A percentile compares a stretch with the other conserved stretches of the same genome.
These are phyloP conservation scores for Mycena galericulata DNA, from an alignment of 768 basidiomycete genomes.

Conservation along the genomic window DNA sequence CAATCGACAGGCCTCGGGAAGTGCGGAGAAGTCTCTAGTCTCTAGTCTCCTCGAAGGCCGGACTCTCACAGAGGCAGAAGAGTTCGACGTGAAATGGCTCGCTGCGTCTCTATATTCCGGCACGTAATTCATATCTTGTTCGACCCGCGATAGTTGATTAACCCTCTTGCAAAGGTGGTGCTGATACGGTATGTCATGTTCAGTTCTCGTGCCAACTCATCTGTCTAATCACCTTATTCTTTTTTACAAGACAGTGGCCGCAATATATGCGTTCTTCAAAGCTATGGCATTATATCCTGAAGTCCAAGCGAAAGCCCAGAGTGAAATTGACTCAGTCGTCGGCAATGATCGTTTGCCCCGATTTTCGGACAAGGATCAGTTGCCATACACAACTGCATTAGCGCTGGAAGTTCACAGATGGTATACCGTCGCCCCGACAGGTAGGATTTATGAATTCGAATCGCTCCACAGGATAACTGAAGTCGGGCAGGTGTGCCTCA, in stretches of 20 bases:
- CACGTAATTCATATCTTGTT: not conserved
- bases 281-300: conserved; percentile 55
- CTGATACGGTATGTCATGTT: too few relatives aligned
- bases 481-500: conserved; percentile 52
- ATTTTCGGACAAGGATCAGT: conserved; percentile 49
- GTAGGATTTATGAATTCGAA: conserved; percentile 35
- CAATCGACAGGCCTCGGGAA: conserved; percentile 43
- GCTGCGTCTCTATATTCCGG: conserved; percentile 60
- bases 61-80: conserved; percentile 43
- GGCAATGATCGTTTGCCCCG: conserved; percentile 53
- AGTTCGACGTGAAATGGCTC: conserved; percentile 56
- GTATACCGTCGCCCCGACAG: conserved; percentile 49
- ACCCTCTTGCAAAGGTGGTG: conserved; percentile 47
- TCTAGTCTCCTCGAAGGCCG: conserved; percentile 47
- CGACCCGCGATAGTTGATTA: not conserved
- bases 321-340: conserved; percentile 56
- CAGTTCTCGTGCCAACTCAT: too few relatives aligned
- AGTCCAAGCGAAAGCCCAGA: conserved; percentile 51
- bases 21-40: conserved; percentile 50
- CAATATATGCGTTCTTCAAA: conserved; percentile 54
- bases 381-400: conserved; percentile 56
- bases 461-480: conserved; percentile 27
- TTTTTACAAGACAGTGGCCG: conserved; percentile 53
- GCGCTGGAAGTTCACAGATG: conserved; percentile 52
- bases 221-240: too few relatives aligned